These are phyloP conservation scores for Parastagonospora avenae DNA, from an alignment of 2,329 filamentous ascomycete genomes.

Conservation along the genomic window DNA sequence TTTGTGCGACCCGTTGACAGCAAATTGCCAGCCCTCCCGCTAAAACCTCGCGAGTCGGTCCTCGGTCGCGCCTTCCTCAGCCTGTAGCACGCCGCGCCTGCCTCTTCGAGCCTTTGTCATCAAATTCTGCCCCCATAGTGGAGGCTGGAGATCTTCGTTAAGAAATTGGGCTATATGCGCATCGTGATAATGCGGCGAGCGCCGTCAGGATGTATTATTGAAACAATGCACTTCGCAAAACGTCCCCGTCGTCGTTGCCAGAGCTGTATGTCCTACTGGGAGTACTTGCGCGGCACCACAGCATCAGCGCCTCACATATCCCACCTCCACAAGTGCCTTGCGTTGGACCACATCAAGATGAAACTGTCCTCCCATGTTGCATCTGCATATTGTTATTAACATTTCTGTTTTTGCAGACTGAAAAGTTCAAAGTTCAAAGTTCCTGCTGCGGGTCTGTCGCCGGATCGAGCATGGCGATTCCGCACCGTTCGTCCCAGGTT, in stretches of 20 bases:
- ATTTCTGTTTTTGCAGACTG: neutral
- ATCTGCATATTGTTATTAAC: neutral
- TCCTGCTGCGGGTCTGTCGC: constrained; percentile 9
- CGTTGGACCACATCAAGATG: neutral
- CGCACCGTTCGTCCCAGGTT: constrained; percentile 30
- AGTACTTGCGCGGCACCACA: neutral
- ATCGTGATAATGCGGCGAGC: too few species aligned
- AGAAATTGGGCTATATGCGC: too few species aligned
- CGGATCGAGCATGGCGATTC: constrained; percentile 24
- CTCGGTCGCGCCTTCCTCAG: constrained; percentile 9
- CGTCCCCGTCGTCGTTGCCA: neutral
- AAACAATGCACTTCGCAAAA: neutral
- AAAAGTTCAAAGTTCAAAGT: too few species aligned
- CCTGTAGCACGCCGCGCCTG: neutral
- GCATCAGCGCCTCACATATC: constrained; percentile 6
- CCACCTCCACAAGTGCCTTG: constrained; percentile 4
- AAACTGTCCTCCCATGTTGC: constrained; percentile 5
- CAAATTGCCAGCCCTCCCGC: constrained; percentile 21
- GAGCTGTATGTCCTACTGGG: neutral
- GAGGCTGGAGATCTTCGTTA: neutral
- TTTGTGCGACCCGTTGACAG: constrained; percentile 19
- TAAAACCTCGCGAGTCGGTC: constrained; percentile 1
- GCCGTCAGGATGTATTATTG: too few species aligned
- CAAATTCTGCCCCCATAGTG: neutral
- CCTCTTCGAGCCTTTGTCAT: neutral